A percentile compares a stretch with the other conserved stretches of the same genome.
phyloP scores from a whole-genome alignment of 129 eudicot genomes.

The Apium graveolens region DNA sequence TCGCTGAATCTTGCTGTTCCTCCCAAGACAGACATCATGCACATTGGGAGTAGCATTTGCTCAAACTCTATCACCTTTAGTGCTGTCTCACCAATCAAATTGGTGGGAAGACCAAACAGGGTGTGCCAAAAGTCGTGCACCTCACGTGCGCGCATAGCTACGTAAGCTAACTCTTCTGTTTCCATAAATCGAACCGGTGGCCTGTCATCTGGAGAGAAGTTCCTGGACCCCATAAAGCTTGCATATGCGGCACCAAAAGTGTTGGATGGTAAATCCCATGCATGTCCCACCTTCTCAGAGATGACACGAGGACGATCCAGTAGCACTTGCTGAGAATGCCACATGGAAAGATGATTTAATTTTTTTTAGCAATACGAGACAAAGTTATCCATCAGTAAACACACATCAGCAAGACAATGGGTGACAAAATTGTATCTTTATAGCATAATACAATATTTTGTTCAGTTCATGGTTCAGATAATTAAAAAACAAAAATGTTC shows the following conservation, averaged over 20 bases:
- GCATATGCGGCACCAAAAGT: conserved; percentile 97
- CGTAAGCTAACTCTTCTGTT: conserved; percentile 82
- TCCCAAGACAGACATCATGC: conserved; percentile 76
- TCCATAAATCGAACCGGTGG: conserved; percentile 97
- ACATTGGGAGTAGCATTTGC: conserved; percentile 91
- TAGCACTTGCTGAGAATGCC: conserved; percentile 40
- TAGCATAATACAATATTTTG: not conserved
- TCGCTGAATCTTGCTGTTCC: conserved; percentile 74
- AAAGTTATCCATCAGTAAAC: not conserved
- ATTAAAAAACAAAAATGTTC: not conserved
- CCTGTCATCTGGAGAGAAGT: conserved; percentile 89
- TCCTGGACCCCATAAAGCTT: conserved; percentile 89
- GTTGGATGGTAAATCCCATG: conserved; percentile 83
- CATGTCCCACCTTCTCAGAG: conserved; percentile 64
- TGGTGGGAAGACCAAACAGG: conserved; percentile 80
- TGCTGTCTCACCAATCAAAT: conserved; percentile 80
- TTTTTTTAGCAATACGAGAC: not conserved
- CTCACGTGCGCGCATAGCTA: conserved; percentile 89
- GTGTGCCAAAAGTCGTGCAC: conserved; percentile 98
- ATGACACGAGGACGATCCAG: conserved; percentile 78
- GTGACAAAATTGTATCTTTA: not conserved
- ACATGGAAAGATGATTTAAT: not conserved
- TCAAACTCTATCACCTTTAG: conserved; percentile 86
- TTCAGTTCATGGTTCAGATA: not conserved
- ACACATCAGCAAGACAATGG: not conserved